Conservation (phyloP, 495 filamentous ascomycete genomes). For the Tuber melanosporum region DNA sequence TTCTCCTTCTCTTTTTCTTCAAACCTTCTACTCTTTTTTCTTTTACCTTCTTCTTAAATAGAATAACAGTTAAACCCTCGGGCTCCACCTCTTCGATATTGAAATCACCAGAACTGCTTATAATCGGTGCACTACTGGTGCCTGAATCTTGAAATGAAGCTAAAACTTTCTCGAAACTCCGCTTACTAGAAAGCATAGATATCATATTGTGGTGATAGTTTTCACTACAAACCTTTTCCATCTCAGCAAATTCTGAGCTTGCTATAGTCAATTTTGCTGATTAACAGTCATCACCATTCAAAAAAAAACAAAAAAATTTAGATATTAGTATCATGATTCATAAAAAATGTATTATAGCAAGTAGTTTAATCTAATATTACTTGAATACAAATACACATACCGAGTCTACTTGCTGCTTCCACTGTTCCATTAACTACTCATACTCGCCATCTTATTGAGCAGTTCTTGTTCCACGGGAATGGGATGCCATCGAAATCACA, state of each 20-base stretch:
- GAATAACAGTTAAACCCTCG: not conserved
- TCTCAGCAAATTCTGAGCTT: not conserved
- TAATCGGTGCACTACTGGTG: not conserved
- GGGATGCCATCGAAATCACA: not conserved
- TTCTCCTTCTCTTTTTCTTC: no score
- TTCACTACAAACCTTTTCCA: not conserved
- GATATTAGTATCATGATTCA: not conserved
- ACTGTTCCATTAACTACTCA: not conserved
- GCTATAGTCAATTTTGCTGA: not conserved
- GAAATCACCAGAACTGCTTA: not conserved
- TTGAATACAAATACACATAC: not conserved
- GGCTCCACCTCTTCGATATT: not conserved
- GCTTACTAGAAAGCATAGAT: not conserved
- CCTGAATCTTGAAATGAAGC: not conserved
- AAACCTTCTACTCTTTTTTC: not conserved
- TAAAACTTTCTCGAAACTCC: not conserved
- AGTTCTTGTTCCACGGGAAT: not conserved
- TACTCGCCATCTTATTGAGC: not conserved
- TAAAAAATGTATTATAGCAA: not conserved
- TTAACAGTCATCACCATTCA: not conserved
- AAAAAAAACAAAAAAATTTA: not conserved
- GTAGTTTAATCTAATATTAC: not conserved
- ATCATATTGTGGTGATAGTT: not conserved
- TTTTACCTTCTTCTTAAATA: not conserved
- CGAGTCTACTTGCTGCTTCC: not conserved